These are phyloP conservation scores for Leccinum sublutescens DNA, from an alignment of 768 basidiomycete genomes.

Conservation along the genomic window DNA sequence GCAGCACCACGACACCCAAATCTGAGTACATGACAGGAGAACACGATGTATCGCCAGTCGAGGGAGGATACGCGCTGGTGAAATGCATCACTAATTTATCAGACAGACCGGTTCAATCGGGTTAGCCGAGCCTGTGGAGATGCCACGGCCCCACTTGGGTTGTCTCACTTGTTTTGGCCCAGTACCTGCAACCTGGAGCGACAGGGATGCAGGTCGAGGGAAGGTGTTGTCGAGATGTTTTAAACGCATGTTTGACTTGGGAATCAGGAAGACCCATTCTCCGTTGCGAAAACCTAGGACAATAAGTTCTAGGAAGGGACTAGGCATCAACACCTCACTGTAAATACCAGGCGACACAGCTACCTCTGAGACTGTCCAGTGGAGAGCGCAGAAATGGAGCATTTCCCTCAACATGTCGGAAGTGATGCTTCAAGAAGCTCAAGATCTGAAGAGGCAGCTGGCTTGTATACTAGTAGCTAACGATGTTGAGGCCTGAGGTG, in stretches of 20 bases:
- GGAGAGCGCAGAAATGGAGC: not conserved
- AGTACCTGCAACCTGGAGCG: not conserved
- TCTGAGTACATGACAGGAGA: not conserved
- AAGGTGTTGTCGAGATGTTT: not conserved
- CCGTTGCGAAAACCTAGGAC: not conserved
- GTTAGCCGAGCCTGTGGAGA: not conserved
- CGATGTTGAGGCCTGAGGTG: too few relatives aligned
- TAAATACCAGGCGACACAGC: not conserved
- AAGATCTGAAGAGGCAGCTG: not conserved
- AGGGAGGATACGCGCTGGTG: not conserved
- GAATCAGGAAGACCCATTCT: not conserved
- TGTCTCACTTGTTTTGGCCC: not conserved
- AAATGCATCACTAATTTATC: not conserved
- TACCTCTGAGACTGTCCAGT: not conserved
- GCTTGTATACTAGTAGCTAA: too few relatives aligned
- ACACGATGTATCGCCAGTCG: not conserved
- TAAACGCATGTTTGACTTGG: not conserved
- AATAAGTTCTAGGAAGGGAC: not conserved
- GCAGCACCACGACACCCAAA: not conserved
- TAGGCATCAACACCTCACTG: not conserved
- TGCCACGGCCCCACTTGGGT: not conserved
- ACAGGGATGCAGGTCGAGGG: not conserved
- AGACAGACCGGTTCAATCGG: not conserved
- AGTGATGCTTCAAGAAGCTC: not conserved
- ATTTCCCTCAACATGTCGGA: not conserved